These are phyloP conservation scores for Vachellia collinsii DNA, from an alignment of 306 rosid genomes.

Conservation along the genomic window DNA sequence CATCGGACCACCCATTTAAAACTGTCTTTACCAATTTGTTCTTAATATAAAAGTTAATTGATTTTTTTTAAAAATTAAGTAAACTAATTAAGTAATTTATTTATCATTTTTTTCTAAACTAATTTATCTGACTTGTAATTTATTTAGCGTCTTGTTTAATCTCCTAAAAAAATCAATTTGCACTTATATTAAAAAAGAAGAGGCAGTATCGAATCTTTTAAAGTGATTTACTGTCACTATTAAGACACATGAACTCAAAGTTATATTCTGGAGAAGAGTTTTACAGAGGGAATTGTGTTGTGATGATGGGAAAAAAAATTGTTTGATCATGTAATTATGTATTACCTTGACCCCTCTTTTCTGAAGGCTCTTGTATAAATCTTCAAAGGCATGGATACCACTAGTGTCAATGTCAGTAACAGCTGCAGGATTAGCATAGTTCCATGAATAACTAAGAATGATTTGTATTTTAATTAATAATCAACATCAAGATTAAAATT, in stretches of 20 bases:
- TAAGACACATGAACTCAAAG: too few relatives aligned
- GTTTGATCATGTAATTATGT: constrained; percentile 2
- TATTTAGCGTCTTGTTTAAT: too few relatives aligned
- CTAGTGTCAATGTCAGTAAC: constrained; percentile 82
- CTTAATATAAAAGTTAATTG: too few relatives aligned
- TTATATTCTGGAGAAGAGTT: not conserved
- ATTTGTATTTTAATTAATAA: not conserved
- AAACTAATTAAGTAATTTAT: too few relatives aligned
- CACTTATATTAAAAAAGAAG: too few relatives aligned
- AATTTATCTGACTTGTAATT: too few relatives aligned
- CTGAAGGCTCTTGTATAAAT: constrained; percentile 51
- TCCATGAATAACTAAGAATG: not conserved
- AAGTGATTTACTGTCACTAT: not conserved
- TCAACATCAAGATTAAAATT: not conserved
- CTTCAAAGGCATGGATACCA: constrained; percentile 74
- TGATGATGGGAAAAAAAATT: not conserved
- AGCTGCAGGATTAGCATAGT: constrained; percentile 47
- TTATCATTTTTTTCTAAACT: too few relatives aligned
- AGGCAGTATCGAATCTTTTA: too few relatives aligned
- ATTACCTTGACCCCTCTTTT: constrained; percentile 60
- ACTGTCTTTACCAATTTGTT: too few relatives aligned
- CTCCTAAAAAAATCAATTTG: too few relatives aligned
- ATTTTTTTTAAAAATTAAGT: too few relatives aligned
- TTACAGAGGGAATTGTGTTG: not conserved
- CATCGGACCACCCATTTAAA: too few relatives aligned